phyloP scores from a whole-genome alignment of 1,284 basidiomycete genomes.

The Ustilago crameri region DNA sequence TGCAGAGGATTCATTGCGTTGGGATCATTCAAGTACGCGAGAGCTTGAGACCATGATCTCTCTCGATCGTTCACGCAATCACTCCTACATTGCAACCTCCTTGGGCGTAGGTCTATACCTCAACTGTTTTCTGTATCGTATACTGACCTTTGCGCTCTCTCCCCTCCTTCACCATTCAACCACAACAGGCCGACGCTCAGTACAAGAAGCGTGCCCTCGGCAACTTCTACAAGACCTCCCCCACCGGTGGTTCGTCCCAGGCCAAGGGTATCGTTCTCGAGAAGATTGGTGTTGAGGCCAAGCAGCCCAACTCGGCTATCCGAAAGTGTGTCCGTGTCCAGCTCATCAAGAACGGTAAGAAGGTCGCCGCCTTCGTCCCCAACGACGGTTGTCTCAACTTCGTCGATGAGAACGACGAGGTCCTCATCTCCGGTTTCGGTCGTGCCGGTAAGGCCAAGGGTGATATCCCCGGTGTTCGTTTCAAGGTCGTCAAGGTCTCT shows the following conservation, averaged over 20 bases:
- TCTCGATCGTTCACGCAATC: too few relatives aligned
- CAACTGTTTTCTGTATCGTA: too few relatives aligned
- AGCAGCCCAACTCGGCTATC: conserved; percentile 99
- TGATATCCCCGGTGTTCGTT: conserved; percentile 88
- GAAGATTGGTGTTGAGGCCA: conserved; percentile 89
- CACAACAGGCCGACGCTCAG: conserved; percentile 87
- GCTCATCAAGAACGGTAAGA: conserved; percentile 99
- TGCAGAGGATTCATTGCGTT: too few relatives aligned
- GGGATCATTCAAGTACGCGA: too few relatives aligned
- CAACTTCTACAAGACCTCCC: conserved; percentile 99
- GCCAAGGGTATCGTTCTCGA: conserved; percentile 99
- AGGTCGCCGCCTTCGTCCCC: conserved; percentile 70
- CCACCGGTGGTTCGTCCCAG: conserved; percentile 98
- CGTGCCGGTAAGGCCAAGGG: conserved; percentile 98
- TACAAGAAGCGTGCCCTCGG: conserved; percentile 99
- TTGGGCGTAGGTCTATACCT: too few relatives aligned
- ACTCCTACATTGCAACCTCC: too few relatives aligned
- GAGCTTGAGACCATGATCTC: too few relatives aligned
- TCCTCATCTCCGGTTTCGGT: conserved; percentile 99
- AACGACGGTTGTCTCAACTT: conserved; percentile 99
- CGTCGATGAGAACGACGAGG: conserved; percentile 91
- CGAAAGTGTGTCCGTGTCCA: conserved; percentile 99
- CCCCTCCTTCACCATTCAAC: background rate
- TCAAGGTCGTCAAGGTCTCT: conserved; percentile 99
- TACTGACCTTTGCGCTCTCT: too few relatives aligned